Evolutionary conservation across 768 basidiomycete species (phyloP).

Genomic region (Boletus rufocinnamomeus): DNA sequence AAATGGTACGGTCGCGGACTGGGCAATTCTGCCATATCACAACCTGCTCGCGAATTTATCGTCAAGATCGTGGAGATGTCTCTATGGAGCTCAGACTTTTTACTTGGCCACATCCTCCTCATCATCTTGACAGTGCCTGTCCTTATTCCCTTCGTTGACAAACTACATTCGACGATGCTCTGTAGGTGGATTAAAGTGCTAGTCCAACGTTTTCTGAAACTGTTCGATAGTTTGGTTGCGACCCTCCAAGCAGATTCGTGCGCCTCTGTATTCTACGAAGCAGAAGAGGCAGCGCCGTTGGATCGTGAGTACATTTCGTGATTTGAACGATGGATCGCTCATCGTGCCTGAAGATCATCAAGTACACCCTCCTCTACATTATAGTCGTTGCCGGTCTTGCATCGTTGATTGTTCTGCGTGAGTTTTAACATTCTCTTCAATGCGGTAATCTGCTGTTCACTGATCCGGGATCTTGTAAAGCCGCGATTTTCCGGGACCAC

Average conservation of each 20-base stretch:
- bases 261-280: slow-evolving; percentile 92
- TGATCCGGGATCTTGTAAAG: slow-evolving; percentile 41
- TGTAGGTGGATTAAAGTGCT: slow-evolving; percentile 52
- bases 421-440: slow-evolving; percentile 35
- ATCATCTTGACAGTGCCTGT: slow-evolving; percentile 85
- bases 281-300: slow-evolving; percentile 90
- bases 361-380: slow-evolving; percentile 83
- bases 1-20: slow-evolving; percentile 96
- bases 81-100: slow-evolving; percentile 94
- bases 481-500: slow-evolving; percentile 77
- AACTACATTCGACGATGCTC: slow-evolving; percentile 89
- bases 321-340: slow-evolving; percentile 2
- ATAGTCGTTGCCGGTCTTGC: slow-evolving; percentile 75
- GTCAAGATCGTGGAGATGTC: slow-evolving; percentile 99
- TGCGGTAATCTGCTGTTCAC: background rate
- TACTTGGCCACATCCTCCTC: slow-evolving; percentile 80
- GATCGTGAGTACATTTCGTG: slow-evolving; percentile 58
- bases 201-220: slow-evolving; percentile 4
- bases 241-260: slow-evolving; percentile 90
- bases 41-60: slow-evolving; percentile 94
- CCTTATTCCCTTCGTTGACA: slow-evolving; percentile 85
- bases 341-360: slow-evolving; percentile 59
- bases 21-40: slow-evolving; percentile 89
- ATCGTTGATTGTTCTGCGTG: slow-evolving; percentile 82
- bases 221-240: slow-evolving; percentile 81